These are phyloP conservation scores for Brassica napus DNA, from an alignment of 345 rosid genomes.

Conservation along the genomic window DNA sequence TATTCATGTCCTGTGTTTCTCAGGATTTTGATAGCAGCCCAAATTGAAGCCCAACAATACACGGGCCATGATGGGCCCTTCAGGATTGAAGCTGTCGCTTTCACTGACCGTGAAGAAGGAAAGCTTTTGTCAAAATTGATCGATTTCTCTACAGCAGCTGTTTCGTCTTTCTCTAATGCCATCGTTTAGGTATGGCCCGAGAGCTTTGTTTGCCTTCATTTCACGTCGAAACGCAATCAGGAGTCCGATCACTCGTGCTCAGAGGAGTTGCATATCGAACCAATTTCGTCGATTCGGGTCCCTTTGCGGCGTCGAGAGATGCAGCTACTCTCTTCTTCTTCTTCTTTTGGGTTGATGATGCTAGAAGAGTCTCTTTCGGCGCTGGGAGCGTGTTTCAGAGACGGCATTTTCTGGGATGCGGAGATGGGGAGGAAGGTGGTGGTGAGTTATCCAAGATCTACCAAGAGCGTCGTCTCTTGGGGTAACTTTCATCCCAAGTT, in stretches of 20 bases:
- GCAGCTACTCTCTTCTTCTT: neutral
- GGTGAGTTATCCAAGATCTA: slow-evolving; percentile 76
- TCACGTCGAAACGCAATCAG: slow-evolving; percentile 43
- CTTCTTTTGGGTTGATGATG: slow-evolving; percentile 26
- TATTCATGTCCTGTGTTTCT: no score
- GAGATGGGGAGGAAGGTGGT: slow-evolving; percentile 79
- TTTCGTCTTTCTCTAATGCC: slow-evolving; percentile 44
- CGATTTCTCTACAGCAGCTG: neutral
- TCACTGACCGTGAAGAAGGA: slow-evolving; percentile 12
- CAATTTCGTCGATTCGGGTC: slow-evolving; percentile 30
- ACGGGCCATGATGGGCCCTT: neutral
- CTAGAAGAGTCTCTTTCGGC: slow-evolving; percentile 8
- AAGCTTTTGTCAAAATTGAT: slow-evolving; percentile 3
- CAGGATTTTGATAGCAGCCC: neutral
- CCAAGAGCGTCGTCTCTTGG: slow-evolving; percentile 79
- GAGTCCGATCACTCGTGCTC: slow-evolving; percentile 34
- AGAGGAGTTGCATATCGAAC: slow-evolving; percentile 29
- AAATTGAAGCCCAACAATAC: neutral
- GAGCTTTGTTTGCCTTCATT: slow-evolving; percentile 46
- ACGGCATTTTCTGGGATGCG: slow-evolving; percentile 84
- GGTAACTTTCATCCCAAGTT: slow-evolving; percentile 43
- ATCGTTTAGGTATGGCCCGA: slow-evolving; percentile 53
- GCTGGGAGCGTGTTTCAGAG: slow-evolving; percentile 41
- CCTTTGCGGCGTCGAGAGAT: slow-evolving; percentile 43
- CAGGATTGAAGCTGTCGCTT: neutral